These are phyloP conservation scores for Mucor racemosus DNA, from an alignment of 371 early-diverging fungal species.

Conservation along the genomic window DNA sequence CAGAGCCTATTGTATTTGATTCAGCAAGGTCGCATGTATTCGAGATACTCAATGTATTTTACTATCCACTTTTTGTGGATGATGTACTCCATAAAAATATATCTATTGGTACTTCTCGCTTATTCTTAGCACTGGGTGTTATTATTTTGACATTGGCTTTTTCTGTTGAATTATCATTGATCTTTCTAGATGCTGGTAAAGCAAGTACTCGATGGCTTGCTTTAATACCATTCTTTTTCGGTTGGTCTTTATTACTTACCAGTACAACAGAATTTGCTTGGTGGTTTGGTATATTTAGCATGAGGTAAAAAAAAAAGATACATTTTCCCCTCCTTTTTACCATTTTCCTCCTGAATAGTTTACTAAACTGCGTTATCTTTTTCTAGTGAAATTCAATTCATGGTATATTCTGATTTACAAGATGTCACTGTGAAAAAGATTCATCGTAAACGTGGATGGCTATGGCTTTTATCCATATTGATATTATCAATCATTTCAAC, in stretches of 20 bases:
- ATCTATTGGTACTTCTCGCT: conserved; percentile 21
- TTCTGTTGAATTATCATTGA: conserved; percentile 43
- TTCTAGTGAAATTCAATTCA: conserved; percentile 43
- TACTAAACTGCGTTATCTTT: not conserved
- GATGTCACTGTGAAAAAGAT: conserved; percentile 45
- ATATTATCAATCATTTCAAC: conserved; percentile 41
- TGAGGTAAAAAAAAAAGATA: conserved; percentile 34
- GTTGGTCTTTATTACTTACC: conserved; percentile 42
- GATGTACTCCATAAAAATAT: conserved; percentile 44
- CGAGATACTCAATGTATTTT: conserved; percentile 55
- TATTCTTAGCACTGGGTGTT: conserved; percentile 30
- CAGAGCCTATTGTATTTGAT: conserved; percentile 55
- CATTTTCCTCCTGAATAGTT: not conserved
- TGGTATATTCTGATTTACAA: conserved; percentile 38
- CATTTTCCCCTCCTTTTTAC: not conserved
- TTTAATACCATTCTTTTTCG: conserved; percentile 45
- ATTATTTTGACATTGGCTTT: conserved; percentile 43
- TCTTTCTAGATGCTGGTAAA: conserved; percentile 39
- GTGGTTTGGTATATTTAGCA: conserved; percentile 45
- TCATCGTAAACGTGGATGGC: conserved; percentile 45
- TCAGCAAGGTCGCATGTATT: conserved; percentile 51
- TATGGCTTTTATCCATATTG: conserved; percentile 32
- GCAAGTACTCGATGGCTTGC: conserved; percentile 40
- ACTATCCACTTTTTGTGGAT: conserved; percentile 53
- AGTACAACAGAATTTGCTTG: conserved; percentile 51